Base-by-base conservation (phyloP, 1,284 basidiomycete genomes). In the Austroboletus niveus region DNA sequence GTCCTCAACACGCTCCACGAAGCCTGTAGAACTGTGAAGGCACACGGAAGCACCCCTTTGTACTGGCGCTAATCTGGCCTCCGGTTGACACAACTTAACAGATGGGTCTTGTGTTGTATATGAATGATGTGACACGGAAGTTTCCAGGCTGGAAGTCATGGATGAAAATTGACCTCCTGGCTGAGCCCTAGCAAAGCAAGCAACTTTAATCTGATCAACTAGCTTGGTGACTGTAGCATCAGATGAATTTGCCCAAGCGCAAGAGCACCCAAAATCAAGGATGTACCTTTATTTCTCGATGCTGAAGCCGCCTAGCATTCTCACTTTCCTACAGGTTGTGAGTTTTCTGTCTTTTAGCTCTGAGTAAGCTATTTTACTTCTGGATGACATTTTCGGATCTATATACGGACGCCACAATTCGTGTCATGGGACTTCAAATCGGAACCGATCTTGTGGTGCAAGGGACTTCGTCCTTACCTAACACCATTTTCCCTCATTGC, bases 1-100 rank as follows among this genome's bases (percentile, higher is more conserved):
- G 74, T 84, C 15, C 62, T 80, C 22, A 62, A 75, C 46, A 73
- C 73, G 42, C 65, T 83, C n/a, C 77, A 82, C 52, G 72, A 79
- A 56, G 79, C 80, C 7, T 75, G 74, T 62, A 61, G 58, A 47
- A 68, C 76, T 17, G 76, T 79, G 4, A 74, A 73, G 17, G 69
- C 70, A 5, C 64, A 71, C 35, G 69, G 53, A 14, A 64, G 54
- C 42, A 69, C 71, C 31, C 78, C 80, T 1, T 60, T 65, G 24
- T 83, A 82, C 64, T 82, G 78, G 78, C 75, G 77, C 38, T 79
- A 56, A 69, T 24, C n/a, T 72, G 12, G 27, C 27, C 4, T 29
- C 27, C 1, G 8, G 11, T 39, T 39, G 20, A 20, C 17, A 17
- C 17, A 17, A 17, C 17, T 17, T 17, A 17, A 17, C 20, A 39